Percentiles rank a stretch among this genome's conserved stretches.
Evolutionary conservation across 495 filamentous ascomycete species (phyloP).

Genomic region (Penicillium ucsense): DNA sequence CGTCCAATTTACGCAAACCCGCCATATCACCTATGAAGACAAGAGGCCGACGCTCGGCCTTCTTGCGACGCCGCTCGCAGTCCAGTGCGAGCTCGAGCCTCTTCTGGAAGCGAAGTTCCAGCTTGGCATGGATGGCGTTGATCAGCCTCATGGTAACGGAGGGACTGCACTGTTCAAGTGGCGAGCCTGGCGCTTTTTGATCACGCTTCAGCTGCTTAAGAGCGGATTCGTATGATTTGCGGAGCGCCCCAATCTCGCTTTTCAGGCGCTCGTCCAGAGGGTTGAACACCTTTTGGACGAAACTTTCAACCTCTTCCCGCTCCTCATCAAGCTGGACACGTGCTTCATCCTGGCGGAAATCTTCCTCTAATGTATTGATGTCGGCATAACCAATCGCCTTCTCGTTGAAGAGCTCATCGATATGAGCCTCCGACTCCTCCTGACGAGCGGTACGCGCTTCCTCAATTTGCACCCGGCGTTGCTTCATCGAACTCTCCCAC

Average conservation of each 20-base stretch:
- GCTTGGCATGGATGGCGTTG: slow-evolving; percentile 36
- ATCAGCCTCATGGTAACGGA: slow-evolving; percentile 38
- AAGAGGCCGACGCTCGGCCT: slow-evolving; percentile 39
- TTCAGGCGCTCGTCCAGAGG: slow-evolving; percentile 42
- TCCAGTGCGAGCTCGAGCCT: slow-evolving; percentile 42
- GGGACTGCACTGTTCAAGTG: slow-evolving; percentile 24
- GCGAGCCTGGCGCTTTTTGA: slow-evolving; percentile 25
- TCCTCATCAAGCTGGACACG: slow-evolving; percentile 46
- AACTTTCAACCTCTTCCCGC: slow-evolving; percentile 43
- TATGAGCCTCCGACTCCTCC: slow-evolving; percentile 43
- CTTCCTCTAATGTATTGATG: slow-evolving; percentile 49
- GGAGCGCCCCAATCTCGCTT: slow-evolving; percentile 42
- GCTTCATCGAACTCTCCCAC: slow-evolving; percentile 38
- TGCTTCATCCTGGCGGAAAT: slow-evolving; percentile 47
- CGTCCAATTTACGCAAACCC: slow-evolving; percentile 38
- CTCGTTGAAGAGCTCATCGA: slow-evolving; percentile 47
- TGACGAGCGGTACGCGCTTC: slow-evolving; percentile 41
- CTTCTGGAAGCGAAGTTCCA: slow-evolving; percentile 42
- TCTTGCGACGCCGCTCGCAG: slow-evolving; percentile 43
- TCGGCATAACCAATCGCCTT: slow-evolving; percentile 55
- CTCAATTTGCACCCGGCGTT: slow-evolving; percentile 35
- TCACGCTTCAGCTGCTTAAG: slow-evolving; percentile 35
- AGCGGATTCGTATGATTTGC: slow-evolving; percentile 38
- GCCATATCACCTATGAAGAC: slow-evolving; percentile 42
- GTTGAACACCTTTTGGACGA: slow-evolving; percentile 42